Conservation (phyloP, 306 rosid genomes). For the Sophora flavescens region DNA sequence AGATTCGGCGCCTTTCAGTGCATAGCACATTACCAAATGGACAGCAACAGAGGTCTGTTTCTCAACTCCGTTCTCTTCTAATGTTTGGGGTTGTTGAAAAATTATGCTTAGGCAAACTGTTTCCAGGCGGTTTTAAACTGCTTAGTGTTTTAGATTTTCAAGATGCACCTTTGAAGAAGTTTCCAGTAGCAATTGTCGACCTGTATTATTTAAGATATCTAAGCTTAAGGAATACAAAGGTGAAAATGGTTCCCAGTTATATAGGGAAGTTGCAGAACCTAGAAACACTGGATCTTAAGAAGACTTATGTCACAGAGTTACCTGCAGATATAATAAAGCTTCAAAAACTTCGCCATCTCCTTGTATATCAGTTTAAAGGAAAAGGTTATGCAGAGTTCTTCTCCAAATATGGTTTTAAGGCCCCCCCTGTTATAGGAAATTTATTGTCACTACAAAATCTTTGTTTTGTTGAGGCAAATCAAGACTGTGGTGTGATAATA, state of each 20-base stretch:
- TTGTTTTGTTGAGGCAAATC: conserved; percentile 59
- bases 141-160: conserved; percentile 58
- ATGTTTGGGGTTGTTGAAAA: conserved; percentile 54
- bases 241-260: conserved; percentile 50
- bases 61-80: conserved; percentile 69
- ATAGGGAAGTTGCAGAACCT: conserved; percentile 60
- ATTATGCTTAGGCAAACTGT: conserved; percentile 44
- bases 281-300: conserved; percentile 60
- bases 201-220: conserved; percentile 55
- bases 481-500: conserved; percentile 44
- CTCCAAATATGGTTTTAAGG: conserved; percentile 51
- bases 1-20: conserved; percentile 60
- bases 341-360: conserved; percentile 58
- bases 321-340: conserved; percentile 63
- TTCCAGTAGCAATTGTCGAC: conserved; percentile 46
- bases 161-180: conserved; percentile 48
- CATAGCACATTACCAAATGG: conserved; percentile 49
- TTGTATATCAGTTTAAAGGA: conserved; percentile 48
- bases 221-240: conserved; percentile 58
- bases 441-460: conserved; percentile 61
- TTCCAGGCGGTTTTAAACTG: conserved; percentile 54
- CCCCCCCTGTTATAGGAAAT: conserved; percentile 47
- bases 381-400: conserved; percentile 47
- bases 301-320: conserved; percentile 52
- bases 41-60: conserved; percentile 49